These are phyloP conservation scores for Tolypocladium tropicale DNA, from an alignment of 2,329 filamentous ascomycete genomes.

Conservation along the genomic window DNA sequence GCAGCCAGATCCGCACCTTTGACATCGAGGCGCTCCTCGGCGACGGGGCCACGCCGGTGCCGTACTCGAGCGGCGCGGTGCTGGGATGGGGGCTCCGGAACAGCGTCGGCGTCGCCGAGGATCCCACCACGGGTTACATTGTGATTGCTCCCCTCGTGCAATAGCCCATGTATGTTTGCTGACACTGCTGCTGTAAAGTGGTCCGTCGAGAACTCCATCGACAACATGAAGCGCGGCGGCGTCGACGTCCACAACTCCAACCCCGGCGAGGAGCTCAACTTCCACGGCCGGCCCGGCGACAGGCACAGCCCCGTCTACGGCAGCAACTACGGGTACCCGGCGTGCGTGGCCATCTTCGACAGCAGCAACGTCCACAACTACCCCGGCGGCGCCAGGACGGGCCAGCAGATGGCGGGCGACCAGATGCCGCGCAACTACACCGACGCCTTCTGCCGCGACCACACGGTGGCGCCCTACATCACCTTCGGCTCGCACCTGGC, in stretches of 20 bases:
- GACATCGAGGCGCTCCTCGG: constrained; percentile 18
- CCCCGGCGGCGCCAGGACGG: constrained; percentile 16
- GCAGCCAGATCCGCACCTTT: constrained; percentile 49
- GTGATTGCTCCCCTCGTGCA: constrained; percentile 1
- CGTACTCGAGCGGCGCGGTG: constrained; percentile 33
- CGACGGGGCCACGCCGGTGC: constrained; percentile 8
- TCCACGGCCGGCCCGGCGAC: constrained; percentile 44
- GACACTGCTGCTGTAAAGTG: constrained; percentile 18
- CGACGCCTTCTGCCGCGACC: constrained; percentile 11
- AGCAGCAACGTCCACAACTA: constrained; percentile 17
- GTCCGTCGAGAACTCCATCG: constrained; percentile 57
- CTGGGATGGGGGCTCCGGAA: constrained; percentile 60
- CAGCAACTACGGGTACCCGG: constrained; percentile 53
- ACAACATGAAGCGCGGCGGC: constrained; percentile 44
- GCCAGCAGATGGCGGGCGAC: constrained; percentile 13
- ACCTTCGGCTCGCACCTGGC: constrained; percentile 43
- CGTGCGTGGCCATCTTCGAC: constrained; percentile 51
- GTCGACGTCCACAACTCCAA: constrained; percentile 54
- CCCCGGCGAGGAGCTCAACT: constrained; percentile 64
- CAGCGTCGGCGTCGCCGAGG: constrained; percentile 55
- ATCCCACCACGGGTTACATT: constrained; percentile 36
- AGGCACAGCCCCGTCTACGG: constrained; percentile 14
- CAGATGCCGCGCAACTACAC: constrained; percentile 9
- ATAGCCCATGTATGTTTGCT: background rate
- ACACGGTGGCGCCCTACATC: constrained; percentile 11